A percentile compares a stretch with the other conserved stretches of the same genome.
Evolutionary conservation across 768 basidiomycete genomes (phyloP).

Genomic region (Hericium coralloides): DNA sequence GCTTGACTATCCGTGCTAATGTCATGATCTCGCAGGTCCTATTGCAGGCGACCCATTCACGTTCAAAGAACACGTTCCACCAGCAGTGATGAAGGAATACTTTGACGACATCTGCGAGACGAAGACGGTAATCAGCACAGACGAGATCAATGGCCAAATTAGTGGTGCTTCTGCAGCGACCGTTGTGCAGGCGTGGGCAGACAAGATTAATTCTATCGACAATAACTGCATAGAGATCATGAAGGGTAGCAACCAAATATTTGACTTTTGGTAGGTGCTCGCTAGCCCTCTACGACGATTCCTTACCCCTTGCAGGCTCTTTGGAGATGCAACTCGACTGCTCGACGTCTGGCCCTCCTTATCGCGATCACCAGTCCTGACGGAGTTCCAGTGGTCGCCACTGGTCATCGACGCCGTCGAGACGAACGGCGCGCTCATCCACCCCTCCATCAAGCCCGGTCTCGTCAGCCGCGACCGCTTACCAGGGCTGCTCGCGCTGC

Average conservation of each 20-base stretch:
- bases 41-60: slow-evolving; percentile 33
- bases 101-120: slow-evolving; percentile 34
- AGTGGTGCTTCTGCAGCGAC: slow-evolving; percentile 18
- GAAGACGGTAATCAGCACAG: slow-evolving; percentile 23
- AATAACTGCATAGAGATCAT: slow-evolving; percentile 34
- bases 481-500: slow-evolving; percentile 34
- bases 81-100: slow-evolving; percentile 27
- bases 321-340: slow-evolving; percentile 24
- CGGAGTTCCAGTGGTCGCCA: slow-evolving; percentile 30
- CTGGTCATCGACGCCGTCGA: slow-evolving; percentile 24
- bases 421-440: slow-evolving; percentile 20
- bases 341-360: slow-evolving; percentile 27
- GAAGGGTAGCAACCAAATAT: slow-evolving; percentile 24
- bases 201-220: slow-evolving; percentile 24
- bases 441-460: slow-evolving; percentile 2
- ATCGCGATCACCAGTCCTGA: slow-evolving; percentile 24
- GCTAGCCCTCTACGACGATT: not conserved
- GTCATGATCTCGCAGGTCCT: slow-evolving; percentile 22
- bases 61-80: slow-evolving; percentile 22
- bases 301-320: slow-evolving; percentile 19
- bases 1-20: not conserved
- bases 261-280: slow-evolving; percentile 27
- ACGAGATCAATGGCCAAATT: slow-evolving; percentile 21
- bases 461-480: slow-evolving; percentile 15
- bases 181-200: slow-evolving; percentile 30